Conservation (phyloP, 75 land plant genomes). For the Pinus albicaulis region DNA sequence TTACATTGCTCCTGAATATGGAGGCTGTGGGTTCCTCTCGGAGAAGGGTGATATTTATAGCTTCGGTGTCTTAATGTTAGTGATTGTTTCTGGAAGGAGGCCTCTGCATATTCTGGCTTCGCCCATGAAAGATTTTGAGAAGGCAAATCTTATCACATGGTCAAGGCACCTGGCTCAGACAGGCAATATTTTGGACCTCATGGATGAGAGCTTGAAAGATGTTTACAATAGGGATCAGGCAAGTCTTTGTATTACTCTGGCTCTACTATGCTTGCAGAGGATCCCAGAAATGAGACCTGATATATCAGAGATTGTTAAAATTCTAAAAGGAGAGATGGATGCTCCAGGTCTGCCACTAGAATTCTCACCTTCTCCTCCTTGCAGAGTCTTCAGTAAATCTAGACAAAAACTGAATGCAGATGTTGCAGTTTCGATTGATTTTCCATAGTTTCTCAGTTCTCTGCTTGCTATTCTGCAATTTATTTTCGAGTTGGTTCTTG, state of each 20-base stretch:
- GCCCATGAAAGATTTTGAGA: constrained; percentile 78
- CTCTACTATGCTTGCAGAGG: constrained; percentile 73
- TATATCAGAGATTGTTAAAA: constrained; percentile 63
- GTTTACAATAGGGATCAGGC: constrained; percentile 65
- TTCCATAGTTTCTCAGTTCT: constrained; percentile 4
- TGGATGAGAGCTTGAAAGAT: constrained; percentile 62
- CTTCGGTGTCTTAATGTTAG: constrained; percentile 77
- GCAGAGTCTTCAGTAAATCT: constrained; percentile 33
- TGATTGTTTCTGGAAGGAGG: constrained; percentile 76
- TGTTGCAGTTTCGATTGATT: constrained; percentile 13
- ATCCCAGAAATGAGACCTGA: constrained; percentile 78
- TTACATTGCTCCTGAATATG: constrained; percentile 84
- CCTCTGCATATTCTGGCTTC: constrained; percentile 75
- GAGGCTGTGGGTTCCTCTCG: constrained; percentile 60
- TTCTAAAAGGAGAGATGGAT: constrained; percentile 77
- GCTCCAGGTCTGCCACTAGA: constrained; percentile 61
- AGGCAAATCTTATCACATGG: constrained; percentile 84
- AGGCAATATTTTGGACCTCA: constrained; percentile 67
- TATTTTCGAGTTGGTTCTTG: not conserved
- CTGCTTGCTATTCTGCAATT: not conserved
- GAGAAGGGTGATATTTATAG: constrained; percentile 90
- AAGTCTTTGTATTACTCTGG: constrained; percentile 65
- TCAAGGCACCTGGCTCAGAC: constrained; percentile 60
- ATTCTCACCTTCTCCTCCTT: constrained; percentile 79
- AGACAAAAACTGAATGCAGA: constrained; percentile 32